Base-by-base conservation (phyloP, 202 grass and related monocot species). In the Elaeis oleifera region DNA sequence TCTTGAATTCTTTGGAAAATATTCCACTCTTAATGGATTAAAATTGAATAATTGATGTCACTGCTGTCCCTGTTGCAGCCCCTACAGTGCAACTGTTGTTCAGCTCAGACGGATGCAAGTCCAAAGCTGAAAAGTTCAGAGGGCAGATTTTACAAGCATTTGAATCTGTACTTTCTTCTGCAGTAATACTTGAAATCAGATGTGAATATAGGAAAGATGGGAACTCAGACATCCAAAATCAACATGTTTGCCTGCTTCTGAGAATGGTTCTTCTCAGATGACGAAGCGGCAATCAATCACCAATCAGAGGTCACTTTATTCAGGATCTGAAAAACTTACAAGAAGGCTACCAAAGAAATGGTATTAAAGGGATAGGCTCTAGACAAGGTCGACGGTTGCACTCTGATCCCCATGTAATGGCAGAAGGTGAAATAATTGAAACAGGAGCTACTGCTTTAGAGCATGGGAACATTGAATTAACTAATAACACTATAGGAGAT, bases 391-490 rank as follows among this genome's bases (percentile, higher is more conserved):
- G 74, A 68, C 83, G 84, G 88, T 65, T 90, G 82, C 79, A 83
- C 21, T 80, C 79, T 55, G 87, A 82, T 83, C 94, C 88, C n/a
- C 88, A 97, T 69, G 83, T 97, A 79, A 71, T 97, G 71, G 92
- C 82, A 31, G 94, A 92, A 89, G 94, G 85, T 18, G 94, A 97
- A 72, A 79, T 97, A 60, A 86, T 89, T 79, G 81, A 85, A 89
- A 61, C 74, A 56, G 79, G 81, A 27, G 61, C 78, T 51, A 67
- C 66, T 5, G 3, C 11, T 72, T 56, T 77, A 60, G 68, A 74
- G 61, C 68, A 71, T 73, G 70, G 74, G 78, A 51, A 15, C 24
- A 52, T 24, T 19, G 68, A 73, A 73, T 65, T 51, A 69, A 25
- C 69, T 53, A 56, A 66, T 63, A 25, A 18, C 4, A 61, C 19